Conservation (phyloP, 306 rosid genomes). For the cucumber (Cucumis sativus) region Cucumber_9930_V3 NC_026658.2:3643001-3643500, state of each 20-base stretch:
- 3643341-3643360: background rate
- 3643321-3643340: background rate
- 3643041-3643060: no score
- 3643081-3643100: background rate
- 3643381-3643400: background rate
- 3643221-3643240: background rate
- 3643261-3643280: no score
- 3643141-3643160: background rate
- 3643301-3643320: background rate
- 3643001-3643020: background rate
- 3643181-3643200: background rate
- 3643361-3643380: background rate
- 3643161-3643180: no score
- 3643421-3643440: background rate
- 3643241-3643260: background rate
- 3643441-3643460: background rate
- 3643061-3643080: background rate
- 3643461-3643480: no score
- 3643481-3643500: no score
- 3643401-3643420: background rate
- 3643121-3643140: conserved; percentile 1
- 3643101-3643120: background rate
- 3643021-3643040: background rate
- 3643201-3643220: background rate
- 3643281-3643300: background rate